Base-by-base conservation (phyloP, 768 basidiomycete species). In the Amanita pallidorosea region DNA sequence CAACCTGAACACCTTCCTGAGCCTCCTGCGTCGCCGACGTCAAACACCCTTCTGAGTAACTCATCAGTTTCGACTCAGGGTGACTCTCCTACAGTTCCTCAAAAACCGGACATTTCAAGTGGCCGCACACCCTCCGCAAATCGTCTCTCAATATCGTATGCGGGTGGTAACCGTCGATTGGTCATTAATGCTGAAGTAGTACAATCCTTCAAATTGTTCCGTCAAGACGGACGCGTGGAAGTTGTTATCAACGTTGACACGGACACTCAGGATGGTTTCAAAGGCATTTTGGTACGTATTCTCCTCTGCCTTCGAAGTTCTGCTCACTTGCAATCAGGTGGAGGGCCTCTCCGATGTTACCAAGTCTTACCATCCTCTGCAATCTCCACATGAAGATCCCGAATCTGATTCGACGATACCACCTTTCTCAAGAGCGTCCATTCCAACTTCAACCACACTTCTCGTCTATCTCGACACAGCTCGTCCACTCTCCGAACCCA, bases 141-240 rank as follows among this genome's bases (percentile, higher is more conserved):
- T 58, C 79, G 88, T 15, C 67, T 99, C n/a, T 96, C 94, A 7
- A 92, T 98, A 63, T 87, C 95, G 0, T 99, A 96, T 66, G 91
- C 92, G 51, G 84, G 84, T 40, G 92, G 91, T 45, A 84, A 84
- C 53, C 74, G 89, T 45, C 77, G 96, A 36, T 72, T 99, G 45
- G 85, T 96, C 23, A 73, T 98, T 52, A 85, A 98, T 63, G 88
- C 95, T 2, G 85, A 86, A 56, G 80, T 87, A 25, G 89, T 98
- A 18, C 81, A 90, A 37, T 75, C 73, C 45, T 73, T 99, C 50
- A 83, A 80, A 57, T 77, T 99, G 8, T 85, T 79, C 65, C 77
- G 96, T 36, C 74, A 75, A 29, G 86, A 89, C 47, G 93, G 89
- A 33, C 81, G 84, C 34, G 88, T 97, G 51, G 94, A 98, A 61